Evolutionary conservation across 805 yeast species (phyloP).

Genomic region (Spathaspora sp.): DNA sequence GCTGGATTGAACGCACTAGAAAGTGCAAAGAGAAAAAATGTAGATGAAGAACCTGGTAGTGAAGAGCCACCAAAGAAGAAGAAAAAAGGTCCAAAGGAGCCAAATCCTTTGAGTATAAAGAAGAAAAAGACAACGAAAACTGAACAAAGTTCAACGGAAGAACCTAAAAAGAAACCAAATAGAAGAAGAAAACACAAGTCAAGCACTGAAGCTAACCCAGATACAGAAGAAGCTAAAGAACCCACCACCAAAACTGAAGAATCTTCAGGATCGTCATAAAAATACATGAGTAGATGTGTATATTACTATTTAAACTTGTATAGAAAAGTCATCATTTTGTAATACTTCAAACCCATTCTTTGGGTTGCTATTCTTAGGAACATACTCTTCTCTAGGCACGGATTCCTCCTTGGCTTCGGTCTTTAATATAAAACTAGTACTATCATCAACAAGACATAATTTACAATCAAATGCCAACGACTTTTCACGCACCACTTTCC

Average conservation of each 20-base stretch:
- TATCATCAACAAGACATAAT: constrained; percentile 39
- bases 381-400: neutral
- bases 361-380: neutral
- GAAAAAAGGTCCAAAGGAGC: constrained; percentile 71
- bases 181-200: constrained; percentile 22
- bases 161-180: constrained; percentile 11
- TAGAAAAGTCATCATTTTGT: neutral
- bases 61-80: constrained; percentile 33
- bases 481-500: constrained; percentile 27
- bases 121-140: constrained; percentile 49
- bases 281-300: neutral
- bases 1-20: constrained; percentile 72
- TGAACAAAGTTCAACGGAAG: constrained; percentile 1
- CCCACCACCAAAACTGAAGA: neutral
- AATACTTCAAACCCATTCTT: constrained; percentile 8
- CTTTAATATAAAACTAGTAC: constrained; percentile 15
- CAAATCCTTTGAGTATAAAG: constrained; percentile 88
- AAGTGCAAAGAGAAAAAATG: constrained; percentile 39
- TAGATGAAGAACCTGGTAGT: constrained; percentile 10
- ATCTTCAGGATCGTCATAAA: neutral
- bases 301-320: neutral
- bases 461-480: constrained; percentile 50
- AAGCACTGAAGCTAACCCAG: neutral
- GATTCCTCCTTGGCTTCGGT: constrained; percentile 8
- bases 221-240: neutral